Conservation (phyloP, 1,139 yeast genomes). For the Candida glucosophila region DNA sequence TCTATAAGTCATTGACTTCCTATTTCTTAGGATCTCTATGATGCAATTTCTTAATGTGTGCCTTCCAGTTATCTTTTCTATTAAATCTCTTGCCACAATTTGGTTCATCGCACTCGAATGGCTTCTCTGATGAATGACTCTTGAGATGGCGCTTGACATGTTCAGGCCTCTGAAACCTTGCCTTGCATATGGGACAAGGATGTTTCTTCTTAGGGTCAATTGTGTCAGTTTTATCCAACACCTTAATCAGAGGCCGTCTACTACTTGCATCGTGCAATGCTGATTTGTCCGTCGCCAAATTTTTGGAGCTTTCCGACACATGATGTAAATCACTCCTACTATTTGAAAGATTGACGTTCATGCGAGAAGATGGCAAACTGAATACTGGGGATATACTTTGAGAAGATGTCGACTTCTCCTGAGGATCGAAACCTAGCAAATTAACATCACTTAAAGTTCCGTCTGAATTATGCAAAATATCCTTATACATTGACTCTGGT, state of each 20-base stretch:
- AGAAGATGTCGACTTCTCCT: slow-evolving; percentile 5
- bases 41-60: slow-evolving; percentile 62
- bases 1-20: neutral
- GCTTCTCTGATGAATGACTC: slow-evolving; percentile 82
- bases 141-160: slow-evolving; percentile 88
- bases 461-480: no score
- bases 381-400: slow-evolving; percentile 3
- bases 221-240: slow-evolving; percentile 18
- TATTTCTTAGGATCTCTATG: slow-evolving; percentile 9
- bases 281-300: no score
- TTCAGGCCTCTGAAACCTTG: slow-evolving; percentile 79
- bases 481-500: no score
- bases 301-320: no score
- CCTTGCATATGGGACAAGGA: slow-evolving; percentile 69
- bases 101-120: slow-evolving; percentile 64
- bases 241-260: slow-evolving; percentile 17
- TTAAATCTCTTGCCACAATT: slow-evolving; percentile 76
- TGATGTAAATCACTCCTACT: no score
- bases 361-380: no score
- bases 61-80: slow-evolving; percentile 58
- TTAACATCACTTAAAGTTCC: no score
- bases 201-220: slow-evolving; percentile 57
- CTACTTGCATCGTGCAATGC: no score
- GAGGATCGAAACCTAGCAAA: slow-evolving; percentile 7
- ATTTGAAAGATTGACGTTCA: no score